Evolutionary conservation across 2,329 filamentous ascomycete genomes (phyloP), one percentile per base, ranked within the genome.

Genomic region (Elsinoe australis): DNA sequence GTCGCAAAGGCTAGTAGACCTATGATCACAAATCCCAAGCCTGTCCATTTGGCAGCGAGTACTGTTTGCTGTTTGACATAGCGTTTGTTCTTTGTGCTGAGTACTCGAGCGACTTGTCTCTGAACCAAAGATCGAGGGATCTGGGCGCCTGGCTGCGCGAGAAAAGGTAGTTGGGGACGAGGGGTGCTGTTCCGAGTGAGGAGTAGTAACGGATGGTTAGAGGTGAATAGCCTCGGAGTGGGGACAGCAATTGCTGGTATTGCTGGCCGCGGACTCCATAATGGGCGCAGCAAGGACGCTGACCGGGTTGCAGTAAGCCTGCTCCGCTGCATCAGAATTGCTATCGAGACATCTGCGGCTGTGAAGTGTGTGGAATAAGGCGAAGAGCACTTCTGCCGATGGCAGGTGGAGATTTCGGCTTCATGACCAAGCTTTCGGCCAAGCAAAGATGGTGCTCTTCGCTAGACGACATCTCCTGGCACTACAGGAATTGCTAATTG

Each of bases 41-140:
- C 58, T 0, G 76, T 81, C 62, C 79, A 87, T 55, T 85, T 85
- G 24, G 81, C 68, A 32, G 81, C 82, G 22, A 84, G 72, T 58
- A 78, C 79, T 38, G 86, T 71, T 58, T 90, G 84, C 54, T 83
- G 74, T 53, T 78, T 82, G 50, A 89, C 70, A 71, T 81, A 87
- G 53, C 72, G 69, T 54, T 79, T 83, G 53, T 80, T 79, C 61
- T 88, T 83, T 0, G 86, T 94, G n/a, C 85, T 87, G 51, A 94
- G 76, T 52, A 85, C 78, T 46, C 89, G 82, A 3, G 78, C 76
- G 29, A 82, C 70, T 34, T 78, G 71, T 22, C 54, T 53, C 9
- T 55, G 53, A 1, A 49, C 41, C 47, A 47, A 52, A 17, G 52
- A 44, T 19, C 26, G 61, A 56, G 14, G 59, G 51, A 41, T 54